Percentiles rank a stretch among this genome's conserved stretches.
phyloP scores from a whole-genome alignment of 805 yeast species.

The Yarrowia sp. region DNA sequence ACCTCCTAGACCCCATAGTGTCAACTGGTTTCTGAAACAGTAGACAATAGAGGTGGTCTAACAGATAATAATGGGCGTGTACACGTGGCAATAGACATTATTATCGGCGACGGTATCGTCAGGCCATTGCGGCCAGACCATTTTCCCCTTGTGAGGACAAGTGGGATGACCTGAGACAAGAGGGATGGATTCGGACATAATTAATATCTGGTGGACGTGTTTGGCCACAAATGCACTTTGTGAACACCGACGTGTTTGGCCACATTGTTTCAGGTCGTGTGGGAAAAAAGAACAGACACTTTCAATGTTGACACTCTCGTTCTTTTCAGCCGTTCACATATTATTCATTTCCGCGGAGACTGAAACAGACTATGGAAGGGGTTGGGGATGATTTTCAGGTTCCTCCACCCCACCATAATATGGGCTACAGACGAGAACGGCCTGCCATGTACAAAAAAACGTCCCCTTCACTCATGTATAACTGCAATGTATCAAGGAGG shows the following conservation, averaged over 20 bases:
- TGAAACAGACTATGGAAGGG: not conserved
- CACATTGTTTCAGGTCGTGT: not conserved
- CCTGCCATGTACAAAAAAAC: not conserved
- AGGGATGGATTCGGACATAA: conserved; percentile 3
- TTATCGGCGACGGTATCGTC: not conserved
- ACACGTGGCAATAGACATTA: not conserved
- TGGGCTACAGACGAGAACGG: not conserved
- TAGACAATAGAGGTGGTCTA: not conserved
- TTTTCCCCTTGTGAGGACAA: not conserved
- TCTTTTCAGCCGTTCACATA: not conserved
- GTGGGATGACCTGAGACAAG: not conserved
- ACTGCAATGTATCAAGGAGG: not conserved
- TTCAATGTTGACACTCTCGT: too few relatives aligned
- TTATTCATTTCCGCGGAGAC: not conserved
- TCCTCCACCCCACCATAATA: not conserved
- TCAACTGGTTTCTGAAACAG: not conserved
- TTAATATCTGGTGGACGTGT: not conserved
- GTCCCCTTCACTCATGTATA: not conserved
- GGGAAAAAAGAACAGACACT: too few relatives aligned
- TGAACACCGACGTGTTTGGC: not conserved
- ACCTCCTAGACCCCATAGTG: too few relatives aligned
- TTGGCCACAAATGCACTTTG: not conserved
- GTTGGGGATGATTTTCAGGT: too few relatives aligned
- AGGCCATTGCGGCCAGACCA: not conserved
- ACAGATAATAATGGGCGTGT: not conserved